These are phyloP conservation scores for Ceratocystiopsis sp. DNA, from an alignment of 2,329 filamentous ascomycete species.

Conservation along the genomic window DNA sequence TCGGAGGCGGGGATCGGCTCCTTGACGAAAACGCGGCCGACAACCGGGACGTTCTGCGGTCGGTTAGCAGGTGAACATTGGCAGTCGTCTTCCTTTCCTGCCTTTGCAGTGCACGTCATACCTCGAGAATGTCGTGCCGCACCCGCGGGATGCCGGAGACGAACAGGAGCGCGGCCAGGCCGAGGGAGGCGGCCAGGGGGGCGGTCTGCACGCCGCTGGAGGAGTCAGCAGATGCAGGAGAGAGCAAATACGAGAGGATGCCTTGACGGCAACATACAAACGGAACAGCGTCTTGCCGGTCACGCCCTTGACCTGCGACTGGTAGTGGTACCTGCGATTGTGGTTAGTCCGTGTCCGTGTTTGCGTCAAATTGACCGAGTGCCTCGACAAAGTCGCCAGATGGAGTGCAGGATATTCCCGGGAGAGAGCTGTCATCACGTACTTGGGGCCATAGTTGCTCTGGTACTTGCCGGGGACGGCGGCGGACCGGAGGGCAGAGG, in stretches of 20 bases:
- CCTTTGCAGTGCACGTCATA: conserved; percentile 13
- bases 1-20: conserved; percentile 37
- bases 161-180: conserved; percentile 41
- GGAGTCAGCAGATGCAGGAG: neutral
- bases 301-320: conserved; percentile 36
- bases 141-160: conserved; percentile 45
- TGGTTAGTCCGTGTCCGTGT: neutral
- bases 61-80: neutral
- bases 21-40: conserved; percentile 33
- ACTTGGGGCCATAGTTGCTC: conserved; percentile 51
- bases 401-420: too few species aligned
- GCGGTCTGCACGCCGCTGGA: conserved; percentile 33
- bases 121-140: conserved; percentile 40
- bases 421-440: too few species aligned
- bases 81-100: too few species aligned
- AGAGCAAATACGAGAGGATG: too few species aligned
- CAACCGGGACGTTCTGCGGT: conserved; percentile 34
- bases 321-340: conserved; percentile 36
- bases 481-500: conserved; percentile 26
- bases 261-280: conserved; percentile 6
- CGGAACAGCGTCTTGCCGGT: conserved; percentile 22
- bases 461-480: conserved; percentile 28
- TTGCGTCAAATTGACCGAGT: neutral
- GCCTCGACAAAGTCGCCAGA: too few species aligned
- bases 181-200: conserved; percentile 39